Base-by-base conservation (phyloP, 306 rosid species). In the Pueraria montana region DNA sequence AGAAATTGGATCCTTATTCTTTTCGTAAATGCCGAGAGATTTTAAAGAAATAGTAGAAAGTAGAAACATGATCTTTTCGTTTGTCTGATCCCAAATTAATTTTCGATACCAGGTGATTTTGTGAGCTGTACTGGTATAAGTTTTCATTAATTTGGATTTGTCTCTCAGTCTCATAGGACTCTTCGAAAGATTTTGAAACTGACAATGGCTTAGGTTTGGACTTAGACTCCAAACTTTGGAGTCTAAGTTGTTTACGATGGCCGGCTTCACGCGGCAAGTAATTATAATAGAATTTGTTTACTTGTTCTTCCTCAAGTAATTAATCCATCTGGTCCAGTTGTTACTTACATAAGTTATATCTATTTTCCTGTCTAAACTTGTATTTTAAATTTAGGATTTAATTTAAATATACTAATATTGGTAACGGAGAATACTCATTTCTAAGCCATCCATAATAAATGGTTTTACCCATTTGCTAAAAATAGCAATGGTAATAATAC, bases 261-360 rank as follows among this genome's bases (percentile, higher is more conserved):
- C 79, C 86, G 86, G 83, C 83, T 82, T 52, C 68, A 52, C 0
- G 12, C 21, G 21, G 2, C 70, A 14, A 14, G 2, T 8, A 14
- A 27, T 30, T 63, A 30, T 62, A n/a, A n/a, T 27, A 26, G 4
- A 27, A 62, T 62, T 62, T 50, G 21, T 6, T 50, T 48, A 48
- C 7, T 11, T 9, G 32, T 27, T 27, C 48, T 40, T 34, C 4
- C 38, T 34, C 38, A 34, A 34, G 38, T 34, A 34, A 34, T 34
- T 34, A 34, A 3, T 34, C 32, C 32, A 27, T 27, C 6, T 34
- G 38, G 38, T 34, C 38, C 0, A 34, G 6, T 34, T 34, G 38
- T 34, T 34, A 34, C 45, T 6, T 40, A 40, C 11, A 40, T 40
- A 40, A 40, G 45, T 40, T 40, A 40, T 40, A 40, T 40, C 6